A percentile compares a stretch with the other conserved stretches of the same genome.
These are phyloP conservation scores for Thozetella sp. DNA, from an alignment of 495 filamentous ascomycete species.

Conservation along the genomic window DNA sequence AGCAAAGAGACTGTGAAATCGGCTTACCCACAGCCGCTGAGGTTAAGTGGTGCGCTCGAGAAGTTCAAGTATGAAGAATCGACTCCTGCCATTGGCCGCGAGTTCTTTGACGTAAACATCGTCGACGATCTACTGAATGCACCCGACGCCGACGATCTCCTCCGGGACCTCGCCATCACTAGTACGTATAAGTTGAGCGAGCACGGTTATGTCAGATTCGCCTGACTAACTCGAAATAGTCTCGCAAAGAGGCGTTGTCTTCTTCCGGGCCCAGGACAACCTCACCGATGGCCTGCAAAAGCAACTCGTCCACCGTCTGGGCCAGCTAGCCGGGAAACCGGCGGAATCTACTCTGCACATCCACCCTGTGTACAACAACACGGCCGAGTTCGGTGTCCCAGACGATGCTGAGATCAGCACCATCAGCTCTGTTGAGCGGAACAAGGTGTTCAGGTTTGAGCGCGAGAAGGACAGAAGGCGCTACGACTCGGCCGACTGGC, in stretches of 20 bases:
- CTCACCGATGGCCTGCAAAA: slow-evolving; percentile 53
- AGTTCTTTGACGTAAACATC: slow-evolving; percentile 64
- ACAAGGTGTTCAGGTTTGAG: slow-evolving; percentile 50
- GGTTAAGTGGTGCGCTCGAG: slow-evolving; percentile 57
- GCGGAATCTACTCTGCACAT: slow-evolving; percentile 65
- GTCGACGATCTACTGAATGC: slow-evolving; percentile 60
- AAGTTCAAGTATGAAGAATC: slow-evolving; percentile 62
- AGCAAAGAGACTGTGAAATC: slow-evolving; percentile 15
- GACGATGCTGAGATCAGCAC: slow-evolving; percentile 72
- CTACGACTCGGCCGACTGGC: slow-evolving; percentile 51
- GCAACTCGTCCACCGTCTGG: slow-evolving; percentile 63
- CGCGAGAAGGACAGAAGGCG: slow-evolving; percentile 16
- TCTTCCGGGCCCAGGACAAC: slow-evolving; percentile 72
- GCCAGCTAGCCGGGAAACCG: slow-evolving; percentile 62
- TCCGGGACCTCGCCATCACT: slow-evolving; percentile 69
- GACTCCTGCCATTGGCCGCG: slow-evolving; percentile 69
- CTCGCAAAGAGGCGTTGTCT: slow-evolving; percentile 76
- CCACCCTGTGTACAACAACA: slow-evolving; percentile 67
- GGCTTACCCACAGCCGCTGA: slow-evolving; percentile 37
- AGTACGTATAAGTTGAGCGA: slow-evolving; percentile 45
- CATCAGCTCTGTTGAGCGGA: slow-evolving; percentile 61
- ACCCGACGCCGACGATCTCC: slow-evolving; percentile 64
- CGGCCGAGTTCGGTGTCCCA: slow-evolving; percentile 53
- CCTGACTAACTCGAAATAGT: slow-evolving; percentile 43
- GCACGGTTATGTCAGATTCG: no score